Base-by-base conservation (phyloP, 495 filamentous ascomycete genomes). In the Talaromyces trachyspermus region DNA sequence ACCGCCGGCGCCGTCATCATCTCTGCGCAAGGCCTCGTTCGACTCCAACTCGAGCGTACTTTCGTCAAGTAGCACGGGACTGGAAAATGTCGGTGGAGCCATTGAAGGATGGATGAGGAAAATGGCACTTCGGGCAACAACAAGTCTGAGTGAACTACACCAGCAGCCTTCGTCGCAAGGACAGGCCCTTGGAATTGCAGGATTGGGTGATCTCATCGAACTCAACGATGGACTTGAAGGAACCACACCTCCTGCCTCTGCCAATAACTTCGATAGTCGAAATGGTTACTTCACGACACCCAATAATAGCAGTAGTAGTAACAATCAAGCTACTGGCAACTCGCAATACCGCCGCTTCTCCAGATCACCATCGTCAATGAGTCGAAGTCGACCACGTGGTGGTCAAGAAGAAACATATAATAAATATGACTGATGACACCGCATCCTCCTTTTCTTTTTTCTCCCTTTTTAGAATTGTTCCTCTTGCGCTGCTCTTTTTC, bases 71-170 rank as follows among this genome's bases (percentile, higher is more conserved):
- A 30, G 24, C 12, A 81, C 58, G 1, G 72, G 81, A 1, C 62
- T 97, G 5, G 90, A 95, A 54, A 85, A 88, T 45, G 80, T 94
- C 2, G 89, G 89, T 0, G 83, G 85, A 10, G 85, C 82, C 10
- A 77, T 98, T 23, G 91, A 96, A 62, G 80, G 82, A 5, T 98
- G 92, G 88, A 74, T 96, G 52, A 72, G 89, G 35, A 88, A 84
- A 51, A 77, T 91, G 46, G 86, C 84, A 29, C 77, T 74, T 4
- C 63, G 66, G 19, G 67, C 70, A 1, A 73, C 68, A 39, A 53
- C 59, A 14, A 59, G 64, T 12, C 51, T 73, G 48, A 65, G 54
- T 42, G 70, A 73, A 18, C 51, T 71, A 35, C 69, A 72, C 38
- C 66, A 63, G 59, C 22, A 60, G 59, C 43, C 53, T 50, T 46